Base-by-base conservation (phyloP, 1,284 basidiomycete species). In the Inonotus obliquus region DNA sequence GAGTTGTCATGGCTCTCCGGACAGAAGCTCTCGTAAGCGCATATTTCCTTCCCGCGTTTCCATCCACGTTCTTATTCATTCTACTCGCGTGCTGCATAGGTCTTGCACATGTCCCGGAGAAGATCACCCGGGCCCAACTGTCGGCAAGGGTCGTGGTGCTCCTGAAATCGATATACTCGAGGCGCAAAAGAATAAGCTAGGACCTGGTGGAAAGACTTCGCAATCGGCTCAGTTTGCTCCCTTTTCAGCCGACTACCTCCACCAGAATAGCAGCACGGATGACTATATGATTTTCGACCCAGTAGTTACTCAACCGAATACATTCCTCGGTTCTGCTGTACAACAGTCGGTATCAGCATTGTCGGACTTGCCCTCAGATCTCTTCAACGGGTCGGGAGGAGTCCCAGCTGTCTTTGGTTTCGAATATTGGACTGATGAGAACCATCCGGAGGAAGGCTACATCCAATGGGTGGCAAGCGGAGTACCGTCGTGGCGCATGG, bases 121-220 rank as follows among this genome's bases (percentile, higher is more conserved):
- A 64, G 87, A 88, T 1, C 94, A 96, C 71, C 94, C 93, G 0
- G 93, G 93, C 0, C 93, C 93, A 13, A 73, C 79, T 45, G 77
- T 78, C 39, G 58, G 73, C 0, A 81, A 86, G 66, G 92, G 92
- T 17, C 83, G 94, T 35, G 80, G 86, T 0, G 91, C 92, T 0
- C 94, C 93, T 4, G 93, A 96, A 74, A 94, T 96, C 61, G 91
- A 93, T 74, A 76, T 92, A 44, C 80, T 93, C 62, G 91, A 93
- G 72, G 90, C 89, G 4, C 80, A 85, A 66, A 77, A 77, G 65
- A 79, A 81, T 75, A 86, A 85, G 69, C 74, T 78, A 5, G 65
- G 65, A 4, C 67, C 60, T 32, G 71, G 68, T 17, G 67, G 68
- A 3, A 83, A 83, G 70, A 82, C 84, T 7, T 86, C 84, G 4